Evolutionary conservation across 495 filamentous ascomycete genomes (phyloP).

Genomic region (Sordaria brevicollis): DNA sequence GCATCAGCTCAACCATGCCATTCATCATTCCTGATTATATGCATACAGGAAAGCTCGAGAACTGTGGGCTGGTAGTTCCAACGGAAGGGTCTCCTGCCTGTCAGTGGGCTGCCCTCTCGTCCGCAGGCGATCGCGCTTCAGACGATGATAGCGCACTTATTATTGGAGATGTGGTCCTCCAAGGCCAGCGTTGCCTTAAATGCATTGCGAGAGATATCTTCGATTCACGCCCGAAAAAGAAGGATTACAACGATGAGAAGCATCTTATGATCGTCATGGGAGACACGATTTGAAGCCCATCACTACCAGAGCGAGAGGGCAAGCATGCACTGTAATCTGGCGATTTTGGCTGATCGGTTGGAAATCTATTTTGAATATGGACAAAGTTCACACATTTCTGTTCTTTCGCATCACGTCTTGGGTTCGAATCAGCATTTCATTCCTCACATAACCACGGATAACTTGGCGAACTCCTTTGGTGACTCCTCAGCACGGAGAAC

Average conservation of each 20-base stretch:
- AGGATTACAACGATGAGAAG: not conserved
- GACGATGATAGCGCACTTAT: not conserved
- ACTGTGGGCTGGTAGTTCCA: not conserved
- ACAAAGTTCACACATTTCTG: too few species aligned
- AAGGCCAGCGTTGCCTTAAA: not conserved
- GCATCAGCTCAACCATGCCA: not conserved
- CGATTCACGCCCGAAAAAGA: not conserved
- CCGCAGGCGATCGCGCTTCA: not conserved
- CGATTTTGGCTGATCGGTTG: not conserved
- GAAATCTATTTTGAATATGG: not conserved
- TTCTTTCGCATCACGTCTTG: too few species aligned
- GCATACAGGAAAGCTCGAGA: not conserved
- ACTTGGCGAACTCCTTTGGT: too few species aligned
- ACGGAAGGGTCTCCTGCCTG: not conserved
- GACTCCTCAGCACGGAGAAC: too few species aligned
- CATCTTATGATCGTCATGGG: not conserved
- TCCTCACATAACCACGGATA: too few species aligned
- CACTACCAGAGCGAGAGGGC: not conserved
- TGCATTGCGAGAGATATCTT: not conserved
- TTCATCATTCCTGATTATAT: not conserved
- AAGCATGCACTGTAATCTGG: not conserved
- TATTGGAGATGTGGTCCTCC: not conserved
- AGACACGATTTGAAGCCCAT: not conserved
- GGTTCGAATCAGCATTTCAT: too few species aligned
- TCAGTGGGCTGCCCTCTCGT: not conserved